Evolutionary conservation across 805 yeast genomes (phyloP).

Genomic region (Starmera pachycereana): DNA sequence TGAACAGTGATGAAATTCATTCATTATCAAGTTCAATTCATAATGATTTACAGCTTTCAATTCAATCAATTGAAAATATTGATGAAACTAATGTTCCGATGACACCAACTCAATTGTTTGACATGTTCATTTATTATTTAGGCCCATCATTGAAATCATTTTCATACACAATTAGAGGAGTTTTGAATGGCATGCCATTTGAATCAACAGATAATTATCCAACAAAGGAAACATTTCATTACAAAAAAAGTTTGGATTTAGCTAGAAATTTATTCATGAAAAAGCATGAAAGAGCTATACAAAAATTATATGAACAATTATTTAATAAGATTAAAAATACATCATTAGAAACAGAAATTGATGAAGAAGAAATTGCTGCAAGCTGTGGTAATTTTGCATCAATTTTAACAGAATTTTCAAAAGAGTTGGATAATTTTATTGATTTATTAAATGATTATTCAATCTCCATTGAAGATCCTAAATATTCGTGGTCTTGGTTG

Average conservation of each 20-base stretch:
- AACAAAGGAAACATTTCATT: constrained; percentile 33
- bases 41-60: constrained; percentile 3
- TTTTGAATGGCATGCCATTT: constrained; percentile 51
- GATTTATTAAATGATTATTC: constrained; percentile 31
- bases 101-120: constrained; percentile 38
- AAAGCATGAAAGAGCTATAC: constrained; percentile 49
- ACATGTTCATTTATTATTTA: constrained; percentile 52
- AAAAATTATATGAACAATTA: constrained; percentile 36
- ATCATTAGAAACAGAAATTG: constrained; percentile 31
- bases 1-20: constrained; percentile 1
- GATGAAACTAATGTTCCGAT: constrained; percentile 11
- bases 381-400: constrained; percentile 74
- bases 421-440: constrained; percentile 42
- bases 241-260: constrained; percentile 31
- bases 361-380: constrained; percentile 76
- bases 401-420: constrained; percentile 50
- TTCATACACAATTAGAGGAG: constrained; percentile 50
- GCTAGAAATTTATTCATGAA: constrained; percentile 47
- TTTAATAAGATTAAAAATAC: constrained; percentile 8
- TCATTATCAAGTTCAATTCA: constrained; percentile 3
- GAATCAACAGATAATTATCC: constrained; percentile 23
- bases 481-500: constrained; percentile 40
- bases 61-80: constrained; percentile 3
- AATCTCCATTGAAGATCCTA: constrained; percentile 2
- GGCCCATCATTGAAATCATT: constrained; percentile 69